A percentile compares a stretch with the other conserved stretches of the same genome.
Conservation (phyloP, 2,329 filamentous ascomycete species). For the Xylaria sp. region DNA sequence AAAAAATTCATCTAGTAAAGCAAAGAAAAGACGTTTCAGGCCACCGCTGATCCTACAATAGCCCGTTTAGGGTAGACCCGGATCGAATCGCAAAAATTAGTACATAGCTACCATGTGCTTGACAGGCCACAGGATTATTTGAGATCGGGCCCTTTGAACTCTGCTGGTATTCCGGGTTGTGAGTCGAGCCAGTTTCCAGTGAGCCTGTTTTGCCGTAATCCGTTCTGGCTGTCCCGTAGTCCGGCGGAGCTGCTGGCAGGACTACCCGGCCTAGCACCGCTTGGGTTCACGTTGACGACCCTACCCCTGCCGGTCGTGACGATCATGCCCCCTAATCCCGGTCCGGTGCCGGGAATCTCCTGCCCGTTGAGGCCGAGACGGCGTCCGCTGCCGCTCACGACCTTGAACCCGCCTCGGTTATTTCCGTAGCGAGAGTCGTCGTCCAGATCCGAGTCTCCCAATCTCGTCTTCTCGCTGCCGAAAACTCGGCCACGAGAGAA, state of each 20-base stretch:
- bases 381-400: conserved; percentile 34
- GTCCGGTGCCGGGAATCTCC: conserved; percentile 30
- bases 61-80: neutral
- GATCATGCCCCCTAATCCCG: conserved; percentile 43
- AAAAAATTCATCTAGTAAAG: conserved; percentile 1
- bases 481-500: conserved; percentile 25
- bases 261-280: conserved; percentile 31
- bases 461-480: conserved; percentile 13
- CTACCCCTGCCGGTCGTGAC: conserved; percentile 26
- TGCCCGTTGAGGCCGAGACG: conserved; percentile 25
- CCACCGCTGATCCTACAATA: conserved; percentile 5
- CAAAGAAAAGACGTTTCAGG: conserved; percentile 4
- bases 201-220: conserved; percentile 47
- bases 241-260: conserved; percentile 36
- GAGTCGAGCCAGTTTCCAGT: conserved; percentile 34
- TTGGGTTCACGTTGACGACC: neutral
- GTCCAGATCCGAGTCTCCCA: conserved; percentile 18
- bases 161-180: conserved; percentile 34
- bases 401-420: conserved; percentile 29
- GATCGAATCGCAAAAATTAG: neutral
- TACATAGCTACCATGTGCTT: neutral
- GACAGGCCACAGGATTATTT: neutral
- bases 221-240: conserved; percentile 45
- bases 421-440: conserved; percentile 22
- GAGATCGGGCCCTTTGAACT: conserved; percentile 29